Base-by-base conservation (phyloP, 2,329 filamentous ascomycete species). In the Cordyceps pruinosa region DNA sequence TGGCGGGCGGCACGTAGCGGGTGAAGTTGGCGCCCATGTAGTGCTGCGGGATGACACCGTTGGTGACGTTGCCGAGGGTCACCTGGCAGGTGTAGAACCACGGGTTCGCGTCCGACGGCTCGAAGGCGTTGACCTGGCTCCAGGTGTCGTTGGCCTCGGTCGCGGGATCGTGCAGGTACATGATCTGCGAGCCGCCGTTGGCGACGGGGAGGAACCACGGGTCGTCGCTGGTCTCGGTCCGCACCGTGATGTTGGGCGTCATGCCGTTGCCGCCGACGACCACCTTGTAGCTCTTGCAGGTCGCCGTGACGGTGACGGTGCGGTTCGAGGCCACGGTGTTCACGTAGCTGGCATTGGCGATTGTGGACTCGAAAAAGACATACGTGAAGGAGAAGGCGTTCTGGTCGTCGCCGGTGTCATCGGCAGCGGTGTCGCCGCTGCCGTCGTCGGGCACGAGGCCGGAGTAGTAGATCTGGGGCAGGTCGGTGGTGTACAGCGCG, bases 11-110 rank as follows among this genome's bases (percentile, higher is more conserved):
- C 0, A 72, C 70, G 25, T 72, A 63, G 17, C 61, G 59, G 2
- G 69, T 68, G 55, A 76, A 66, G 21, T 67, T 59, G 44, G 65
- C 61, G 32, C 72, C 70, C 19, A 75, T 65, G 1, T 62, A 56
- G 51, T 75, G 70, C 51, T 72, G 70, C 9, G 67, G 69, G 57
- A 68, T 63, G 1, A 68, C 63, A 2, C 71, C 75, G 47, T 65
- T 73, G 23, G 42, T 53, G 1, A 74, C 73, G 2, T 60, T 21
- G 0, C 64, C 65, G 5, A 76, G 50, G 0, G 66, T 72, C 17
- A 74, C 65, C 51, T 74, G 71, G 64, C 75, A 77, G 15, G 53
- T 59, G 62, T 77, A 77, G 57, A 69, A 75, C 73, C 73, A 77
- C 0, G 73, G 65, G 5, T 68, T 56, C 1, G 58, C 65, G 17